Evolutionary conservation across 495 filamentous ascomycete species (phyloP), one percentile per base, ranked within the genome.

Genomic region (Parathielavia hyrcaniae): DNA sequence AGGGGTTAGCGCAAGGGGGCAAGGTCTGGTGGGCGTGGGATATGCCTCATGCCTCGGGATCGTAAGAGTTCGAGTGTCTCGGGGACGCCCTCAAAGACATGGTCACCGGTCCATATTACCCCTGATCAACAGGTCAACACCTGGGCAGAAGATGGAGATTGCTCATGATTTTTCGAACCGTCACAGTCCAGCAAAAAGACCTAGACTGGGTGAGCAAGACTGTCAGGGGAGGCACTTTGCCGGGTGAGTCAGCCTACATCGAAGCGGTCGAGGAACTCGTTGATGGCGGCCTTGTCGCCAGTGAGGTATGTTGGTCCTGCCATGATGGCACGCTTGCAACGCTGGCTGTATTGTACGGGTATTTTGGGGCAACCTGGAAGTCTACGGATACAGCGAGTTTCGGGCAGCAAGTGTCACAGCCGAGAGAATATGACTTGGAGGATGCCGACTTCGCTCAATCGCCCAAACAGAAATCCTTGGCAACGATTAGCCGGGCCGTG

Each of bases 121-220:
- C 92, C 92, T 97, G 68, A 67, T 52, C 14, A 35, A 49, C 19
- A 30, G 38, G 62, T 64, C 36, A 67, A 54, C 44, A 30, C 19
- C 5, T 11, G 11, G 38, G 23, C 8, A 16, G 22, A 10, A 13
- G 26, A 2, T 10, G 0, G 35, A 1, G 13, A 6, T n/a, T 22
- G 26, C 26, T 30, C 26, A 30, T 45, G 32, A 53, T 16, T 40
- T 12, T 30, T 12, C 17, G 80, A 60, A 96, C 92, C 93, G 83
- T 98, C 93, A 72, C 93, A 98, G 69, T 98, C 93, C 63, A 98
- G 89, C 9, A 98, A 76, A 68, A 98, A 97, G 32, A 89, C 83
- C 92, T 97, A 64, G 50, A 26, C 36, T 22, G 12, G 8, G 47
- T 60, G 53, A 55, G 47, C 14, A 46, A 45, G 34, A 40, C 32